These are phyloP conservation scores for Cyanidium caldarium DNA, from an alignment of 23 red algal genomes.

Conservation along the genomic window DNA sequence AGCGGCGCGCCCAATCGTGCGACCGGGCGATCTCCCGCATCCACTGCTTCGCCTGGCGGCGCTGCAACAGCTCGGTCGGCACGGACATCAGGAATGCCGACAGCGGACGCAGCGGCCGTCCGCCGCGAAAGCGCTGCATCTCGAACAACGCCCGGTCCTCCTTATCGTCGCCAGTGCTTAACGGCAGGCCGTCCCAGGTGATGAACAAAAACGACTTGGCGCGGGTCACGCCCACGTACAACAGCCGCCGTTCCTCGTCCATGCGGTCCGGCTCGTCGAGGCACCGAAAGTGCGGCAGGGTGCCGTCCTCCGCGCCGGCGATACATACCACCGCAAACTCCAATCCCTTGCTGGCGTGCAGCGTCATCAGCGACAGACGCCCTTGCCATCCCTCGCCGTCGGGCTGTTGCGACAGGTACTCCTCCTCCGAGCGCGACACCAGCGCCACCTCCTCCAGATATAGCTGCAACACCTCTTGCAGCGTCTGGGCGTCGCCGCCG, in stretches of 20 bases:
- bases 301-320: conserved; percentile 29
- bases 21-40: no score
- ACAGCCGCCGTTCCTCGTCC: conserved; percentile 51
- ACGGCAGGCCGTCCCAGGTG: conserved; percentile 4
- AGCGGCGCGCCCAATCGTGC: no score
- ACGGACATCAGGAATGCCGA: no score
- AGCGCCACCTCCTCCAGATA: conserved; percentile 25
- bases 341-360: conserved; percentile 61
- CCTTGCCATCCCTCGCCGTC: background rate
- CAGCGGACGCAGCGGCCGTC: no score
- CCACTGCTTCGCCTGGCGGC: no score
- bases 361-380: conserved; percentile 39
- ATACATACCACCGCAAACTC: conserved; percentile 69
- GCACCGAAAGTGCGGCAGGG: conserved; percentile 16
- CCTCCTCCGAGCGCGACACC: conserved; percentile 7
- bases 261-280: background rate
- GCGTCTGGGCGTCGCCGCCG: background rate
- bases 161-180: no score
- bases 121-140: no score
- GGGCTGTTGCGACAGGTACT: background rate
- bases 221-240: conserved; percentile 69
- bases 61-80: no score
- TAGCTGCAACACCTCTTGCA: conserved; percentile 2
- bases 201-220: conserved; percentile 3
- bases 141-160: no score